Evolutionary conservation across 108 stramenopile genomes (phyloP).

Genomic region (Skeletonema tropicum): DNA sequence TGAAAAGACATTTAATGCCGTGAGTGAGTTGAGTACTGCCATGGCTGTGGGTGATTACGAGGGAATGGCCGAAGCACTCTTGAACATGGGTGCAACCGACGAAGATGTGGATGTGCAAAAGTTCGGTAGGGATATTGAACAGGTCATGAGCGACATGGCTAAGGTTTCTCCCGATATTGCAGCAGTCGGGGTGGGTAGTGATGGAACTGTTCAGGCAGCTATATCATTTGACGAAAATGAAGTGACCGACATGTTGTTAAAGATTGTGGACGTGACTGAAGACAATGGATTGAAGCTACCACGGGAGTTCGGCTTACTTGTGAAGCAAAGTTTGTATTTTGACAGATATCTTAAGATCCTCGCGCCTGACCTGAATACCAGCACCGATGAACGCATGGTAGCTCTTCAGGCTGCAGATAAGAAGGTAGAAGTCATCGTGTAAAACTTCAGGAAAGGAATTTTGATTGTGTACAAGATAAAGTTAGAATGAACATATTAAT

Average conservation of each 20-base stretch:
- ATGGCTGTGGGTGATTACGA: conserved; percentile 81
- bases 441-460: no score
- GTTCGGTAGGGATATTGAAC: conserved; percentile 89
- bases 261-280: conserved; percentile 91
- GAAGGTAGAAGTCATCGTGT: background rate
- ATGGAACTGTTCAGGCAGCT: conserved; percentile 53
- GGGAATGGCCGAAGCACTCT: conserved; percentile 87
- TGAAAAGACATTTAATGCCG: conserved; percentile 84
- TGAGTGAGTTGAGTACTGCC: conserved; percentile 80
- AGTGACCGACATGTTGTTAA: conserved; percentile 85
- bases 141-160: conserved; percentile 72
- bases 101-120: conserved; percentile 80
- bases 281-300: conserved; percentile 94
- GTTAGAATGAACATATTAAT: background rate
- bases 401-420: conserved; percentile 4
- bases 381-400: conserved; percentile 61
- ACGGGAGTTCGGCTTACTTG: conserved; percentile 94
- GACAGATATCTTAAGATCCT: conserved; percentile 95
- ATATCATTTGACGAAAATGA: conserved; percentile 86
- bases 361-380: conserved; percentile 91
- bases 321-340: conserved; percentile 97
- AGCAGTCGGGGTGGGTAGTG: conserved; percentile 57
- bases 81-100: conserved; percentile 93
- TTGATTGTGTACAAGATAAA: background rate
- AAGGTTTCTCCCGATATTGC: conserved; percentile 78